phyloP scores from a whole-genome alignment of 192 early-diverging fungal genomes.

The Ramicandelaber brevisporus region DNA sequence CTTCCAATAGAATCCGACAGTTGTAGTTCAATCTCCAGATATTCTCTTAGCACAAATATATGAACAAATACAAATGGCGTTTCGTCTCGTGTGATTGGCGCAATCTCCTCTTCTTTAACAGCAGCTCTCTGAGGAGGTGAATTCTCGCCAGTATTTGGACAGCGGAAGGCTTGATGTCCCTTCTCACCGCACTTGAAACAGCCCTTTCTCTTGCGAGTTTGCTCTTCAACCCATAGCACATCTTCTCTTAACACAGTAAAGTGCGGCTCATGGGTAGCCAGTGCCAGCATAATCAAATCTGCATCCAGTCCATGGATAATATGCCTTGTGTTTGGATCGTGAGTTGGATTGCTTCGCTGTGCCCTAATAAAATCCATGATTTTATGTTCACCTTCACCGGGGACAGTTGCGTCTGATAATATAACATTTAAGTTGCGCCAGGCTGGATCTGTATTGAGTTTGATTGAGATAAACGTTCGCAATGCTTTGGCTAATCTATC shows the following conservation, averaged over 20 bases:
- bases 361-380: constrained; percentile 92
- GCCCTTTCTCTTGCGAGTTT: constrained; percentile 31
- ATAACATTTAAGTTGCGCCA: constrained; percentile 76
- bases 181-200: constrained; percentile 34
- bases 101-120: background rate
- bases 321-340: constrained; percentile 79
- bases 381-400: constrained; percentile 98
- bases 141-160: too few relatives aligned
- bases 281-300: constrained; percentile 91
- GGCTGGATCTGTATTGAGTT: constrained; percentile 61
- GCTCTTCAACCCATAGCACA: constrained; percentile 60
- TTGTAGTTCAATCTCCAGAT: constrained; percentile 59
- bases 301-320: constrained; percentile 88
- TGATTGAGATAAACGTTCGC: constrained; percentile 67
- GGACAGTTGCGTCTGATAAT: constrained; percentile 80
- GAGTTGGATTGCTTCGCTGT: constrained; percentile 47
- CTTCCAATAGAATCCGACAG: too few relatives aligned
- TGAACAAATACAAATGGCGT: constrained; percentile 69
- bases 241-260: constrained; percentile 91
- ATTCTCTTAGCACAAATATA: constrained; percentile 68
- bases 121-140: too few relatives aligned
- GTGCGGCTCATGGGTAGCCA: constrained; percentile 91
- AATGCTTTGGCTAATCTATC: constrained; percentile 60
- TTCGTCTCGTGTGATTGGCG: too few relatives aligned
- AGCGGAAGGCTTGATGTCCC: constrained; percentile 27